These are phyloP conservation scores for Talaromyces ruber DNA, from an alignment of 495 filamentous ascomycete species.

Conservation along the genomic window DNA sequence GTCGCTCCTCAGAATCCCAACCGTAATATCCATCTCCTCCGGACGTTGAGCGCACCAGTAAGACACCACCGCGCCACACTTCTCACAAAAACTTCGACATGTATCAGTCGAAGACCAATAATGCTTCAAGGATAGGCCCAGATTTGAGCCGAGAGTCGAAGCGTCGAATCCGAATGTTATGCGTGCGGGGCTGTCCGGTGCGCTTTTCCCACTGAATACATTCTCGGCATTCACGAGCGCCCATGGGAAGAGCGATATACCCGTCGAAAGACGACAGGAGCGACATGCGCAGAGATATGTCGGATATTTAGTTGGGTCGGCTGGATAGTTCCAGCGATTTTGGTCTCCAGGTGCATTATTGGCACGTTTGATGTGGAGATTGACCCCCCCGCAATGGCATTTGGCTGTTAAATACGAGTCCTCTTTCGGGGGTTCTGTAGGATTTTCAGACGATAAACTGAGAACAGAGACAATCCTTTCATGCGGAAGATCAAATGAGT, in stretches of 20 bases:
- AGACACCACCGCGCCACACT: background rate
- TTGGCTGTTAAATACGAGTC: background rate
- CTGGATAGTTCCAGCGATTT: background rate
- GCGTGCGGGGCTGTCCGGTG: background rate
- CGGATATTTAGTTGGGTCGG: background rate
- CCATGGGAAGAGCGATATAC: background rate
- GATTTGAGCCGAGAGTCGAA: background rate
- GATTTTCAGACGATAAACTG: background rate
- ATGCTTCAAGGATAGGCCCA: background rate
- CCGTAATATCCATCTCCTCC: background rate
- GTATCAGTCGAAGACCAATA: background rate
- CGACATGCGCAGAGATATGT: slow-evolving; percentile 1
- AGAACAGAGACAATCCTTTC: background rate
- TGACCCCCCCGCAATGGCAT: slow-evolving; percentile 1
- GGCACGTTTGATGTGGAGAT: background rate
- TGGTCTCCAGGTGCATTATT: background rate
- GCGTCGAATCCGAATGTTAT: background rate
- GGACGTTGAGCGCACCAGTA: background rate
- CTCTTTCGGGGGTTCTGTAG: background rate
- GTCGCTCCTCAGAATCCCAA: background rate
- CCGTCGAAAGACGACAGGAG: slow-evolving; percentile 1
- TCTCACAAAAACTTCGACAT: background rate
- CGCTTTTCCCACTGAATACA: background rate
- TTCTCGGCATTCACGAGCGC: background rate
- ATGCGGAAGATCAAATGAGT: background rate